Conservation (phyloP, 306 rosid species). For the Luffa acutangula region DNA sequence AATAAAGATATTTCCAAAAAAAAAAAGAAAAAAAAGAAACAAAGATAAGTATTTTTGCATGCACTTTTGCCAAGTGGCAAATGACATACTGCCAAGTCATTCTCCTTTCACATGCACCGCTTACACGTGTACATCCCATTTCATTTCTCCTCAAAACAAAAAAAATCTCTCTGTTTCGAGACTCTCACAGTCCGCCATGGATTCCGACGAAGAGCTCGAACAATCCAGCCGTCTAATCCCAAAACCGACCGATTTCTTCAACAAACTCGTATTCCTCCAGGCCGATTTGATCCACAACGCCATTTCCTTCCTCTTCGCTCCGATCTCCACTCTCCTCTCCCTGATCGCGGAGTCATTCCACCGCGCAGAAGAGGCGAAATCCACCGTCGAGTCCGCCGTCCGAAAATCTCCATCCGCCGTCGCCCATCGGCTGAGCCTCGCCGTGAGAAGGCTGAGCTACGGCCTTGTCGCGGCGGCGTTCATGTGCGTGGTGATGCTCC, state of each 20-base stretch:
- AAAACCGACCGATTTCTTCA: constrained; percentile 29
- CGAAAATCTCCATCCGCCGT: constrained; percentile 22
- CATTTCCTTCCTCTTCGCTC: constrained; percentile 29
- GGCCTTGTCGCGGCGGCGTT: constrained; percentile 43
- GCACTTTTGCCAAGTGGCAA: not conserved
- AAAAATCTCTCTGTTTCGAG: not conserved
- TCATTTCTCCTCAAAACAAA: not conserved
- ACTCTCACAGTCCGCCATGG: not conserved
- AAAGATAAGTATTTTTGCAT: not conserved
- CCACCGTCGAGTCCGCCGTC: constrained; percentile 28
- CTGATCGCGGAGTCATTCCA: constrained; percentile 32
- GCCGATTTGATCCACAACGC: constrained; percentile 37
- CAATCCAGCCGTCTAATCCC: constrained; percentile 9
- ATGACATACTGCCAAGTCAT: not conserved
- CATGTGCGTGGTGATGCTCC: constrained; percentile 38
- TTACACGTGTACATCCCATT: not conserved
- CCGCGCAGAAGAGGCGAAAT: constrained; percentile 27
- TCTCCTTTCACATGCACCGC: not conserved
- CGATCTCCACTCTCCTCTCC: constrained; percentile 24
- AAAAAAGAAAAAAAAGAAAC: no score
- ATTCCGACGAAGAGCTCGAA: constrained; percentile 2
- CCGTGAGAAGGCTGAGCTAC: constrained; percentile 35
- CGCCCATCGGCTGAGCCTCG: constrained; percentile 10
- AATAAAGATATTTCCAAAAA: no score
- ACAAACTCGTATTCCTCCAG: constrained; percentile 28